Conservation (phyloP, 352 stramenopile species). For the Pythium utonaiense region DNA sequence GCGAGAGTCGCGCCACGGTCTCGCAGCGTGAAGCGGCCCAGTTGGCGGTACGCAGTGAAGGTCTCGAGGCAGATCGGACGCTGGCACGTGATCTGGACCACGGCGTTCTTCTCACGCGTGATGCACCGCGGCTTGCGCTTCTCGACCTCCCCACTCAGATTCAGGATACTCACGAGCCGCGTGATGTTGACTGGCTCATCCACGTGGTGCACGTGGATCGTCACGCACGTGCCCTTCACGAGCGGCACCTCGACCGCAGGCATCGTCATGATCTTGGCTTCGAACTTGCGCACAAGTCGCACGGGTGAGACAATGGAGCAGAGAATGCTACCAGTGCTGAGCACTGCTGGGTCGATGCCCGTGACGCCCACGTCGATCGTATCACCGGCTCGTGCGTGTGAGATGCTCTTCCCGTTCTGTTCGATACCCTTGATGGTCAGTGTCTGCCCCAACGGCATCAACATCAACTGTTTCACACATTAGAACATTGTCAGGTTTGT, state of each 20-base stretch:
- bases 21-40: constrained; percentile 80
- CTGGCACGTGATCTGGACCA: constrained; percentile 80
- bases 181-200: constrained; percentile 83
- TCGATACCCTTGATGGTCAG: constrained; percentile 63
- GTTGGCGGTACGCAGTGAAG: constrained; percentile 74
- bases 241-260: constrained; percentile 78
- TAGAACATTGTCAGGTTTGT: constrained; percentile 1
- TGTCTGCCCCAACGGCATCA: constrained; percentile 32
- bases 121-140: constrained; percentile 84
- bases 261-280: constrained; percentile 91
- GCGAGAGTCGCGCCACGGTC: constrained; percentile 80
- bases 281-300: constrained; percentile 64
- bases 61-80: constrained; percentile 79
- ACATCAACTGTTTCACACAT: constrained; percentile 22
- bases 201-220: constrained; percentile 85
- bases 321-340: constrained; percentile 80
- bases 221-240: constrained; percentile 80
- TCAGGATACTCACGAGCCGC: constrained; percentile 71
- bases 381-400: constrained; percentile 65
- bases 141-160: constrained; percentile 68
- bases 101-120: constrained; percentile 75
- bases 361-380: constrained; percentile 77
- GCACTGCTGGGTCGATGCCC: constrained; percentile 61
- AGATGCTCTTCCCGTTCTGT: constrained; percentile 61
- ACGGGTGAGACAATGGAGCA: constrained; percentile 80